These are phyloP conservation scores for Cichorium intybus DNA, from an alignment of 140 eudicot species.

Conservation along the genomic window DNA sequence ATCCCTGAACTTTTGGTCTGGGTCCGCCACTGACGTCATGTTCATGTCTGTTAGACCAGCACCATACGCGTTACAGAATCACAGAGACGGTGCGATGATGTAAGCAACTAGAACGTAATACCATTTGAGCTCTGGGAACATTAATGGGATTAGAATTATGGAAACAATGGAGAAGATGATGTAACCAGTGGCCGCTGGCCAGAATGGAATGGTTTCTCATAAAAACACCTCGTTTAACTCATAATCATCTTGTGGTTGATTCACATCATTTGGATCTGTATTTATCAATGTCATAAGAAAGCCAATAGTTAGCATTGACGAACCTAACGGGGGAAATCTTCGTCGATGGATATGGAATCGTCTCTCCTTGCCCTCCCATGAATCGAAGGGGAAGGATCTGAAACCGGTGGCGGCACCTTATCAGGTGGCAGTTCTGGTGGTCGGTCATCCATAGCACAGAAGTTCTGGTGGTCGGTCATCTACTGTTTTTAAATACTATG, in stretches of 20 bases:
- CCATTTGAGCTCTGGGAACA: slow-evolving; percentile 86
- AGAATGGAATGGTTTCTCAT: slow-evolving; percentile 66
- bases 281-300: neutral
- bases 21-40: too few species aligned
- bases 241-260: slow-evolving; percentile 35
- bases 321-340: too few species aligned
- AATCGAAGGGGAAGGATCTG: too few species aligned
- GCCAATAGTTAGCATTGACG: neutral
- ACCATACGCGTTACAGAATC: slow-evolving; percentile 94
- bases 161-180: slow-evolving; percentile 57
- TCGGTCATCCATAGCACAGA: too few species aligned
- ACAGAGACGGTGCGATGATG: slow-evolving; percentile 65
- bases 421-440: too few species aligned
- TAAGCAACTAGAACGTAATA: slow-evolving; percentile 70
- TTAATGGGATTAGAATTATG: slow-evolving; percentile 54
- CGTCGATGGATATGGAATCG: too few species aligned
- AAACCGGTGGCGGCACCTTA: too few species aligned
- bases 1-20: too few species aligned
- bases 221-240: slow-evolving; percentile 62
- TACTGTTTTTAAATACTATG: too few species aligned
- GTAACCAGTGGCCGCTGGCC: slow-evolving; percentile 71
- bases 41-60: slow-evolving; percentile 87
- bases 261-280: slow-evolving; percentile 41
- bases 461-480: too few species aligned
- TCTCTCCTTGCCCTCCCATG: too few species aligned